A percentile compares a stretch with the other conserved stretches of the same genome.
Conservation (phyloP, 192 early-diverging fungal species). For the Backusella parvicylindrica region DNA sequence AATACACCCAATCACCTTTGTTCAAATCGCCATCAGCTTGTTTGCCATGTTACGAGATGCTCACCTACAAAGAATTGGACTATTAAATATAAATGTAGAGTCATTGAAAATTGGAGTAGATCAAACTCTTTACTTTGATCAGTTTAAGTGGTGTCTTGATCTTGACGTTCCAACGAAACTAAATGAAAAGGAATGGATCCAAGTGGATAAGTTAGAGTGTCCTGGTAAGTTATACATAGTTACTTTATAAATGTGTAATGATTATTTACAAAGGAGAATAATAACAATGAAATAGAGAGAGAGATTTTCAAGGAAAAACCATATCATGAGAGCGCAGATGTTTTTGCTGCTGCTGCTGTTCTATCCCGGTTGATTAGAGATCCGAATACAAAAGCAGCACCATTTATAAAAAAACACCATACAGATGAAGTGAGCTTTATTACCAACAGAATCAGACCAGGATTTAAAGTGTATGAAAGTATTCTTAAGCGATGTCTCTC, state of each 20-base stretch:
- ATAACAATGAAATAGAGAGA: neutral
- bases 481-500: neutral
- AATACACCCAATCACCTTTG: neutral
- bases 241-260: neutral
- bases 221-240: neutral
- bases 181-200: neutral
- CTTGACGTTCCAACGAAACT: neutral
- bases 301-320: neutral
- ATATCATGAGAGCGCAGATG: neutral
- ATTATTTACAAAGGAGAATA: neutral
- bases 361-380: neutral
- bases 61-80: neutral
- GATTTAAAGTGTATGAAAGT: neutral
- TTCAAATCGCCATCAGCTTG: neutral
- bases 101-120: neutral
- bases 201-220: neutral
- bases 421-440: neutral
- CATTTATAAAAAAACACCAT: neutral
- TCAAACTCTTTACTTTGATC: neutral
- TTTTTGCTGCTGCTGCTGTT: neutral
- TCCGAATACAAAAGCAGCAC: neutral
- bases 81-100: neutral
- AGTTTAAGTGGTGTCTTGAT: neutral
- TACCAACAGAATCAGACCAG: neutral
- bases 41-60: neutral